Conservation (phyloP, 2,329 filamentous ascomycete genomes). For the Aspergillus terreus region DNA sequence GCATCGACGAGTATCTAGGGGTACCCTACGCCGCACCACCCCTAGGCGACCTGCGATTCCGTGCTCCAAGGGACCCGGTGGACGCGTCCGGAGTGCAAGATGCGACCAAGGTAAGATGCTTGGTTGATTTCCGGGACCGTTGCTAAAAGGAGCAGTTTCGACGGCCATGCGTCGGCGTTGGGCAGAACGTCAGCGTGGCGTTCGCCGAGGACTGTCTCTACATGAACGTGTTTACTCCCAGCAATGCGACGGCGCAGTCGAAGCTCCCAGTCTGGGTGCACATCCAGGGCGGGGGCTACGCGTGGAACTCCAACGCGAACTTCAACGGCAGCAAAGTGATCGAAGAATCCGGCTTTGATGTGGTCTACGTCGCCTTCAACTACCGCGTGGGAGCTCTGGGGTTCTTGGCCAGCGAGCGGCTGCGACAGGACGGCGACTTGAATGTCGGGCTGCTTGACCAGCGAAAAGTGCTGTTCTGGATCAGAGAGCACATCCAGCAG, state of each 20-base stretch:
- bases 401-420: slow-evolving; percentile 57
- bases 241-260: slow-evolving; percentile 30
- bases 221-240: slow-evolving; percentile 32
- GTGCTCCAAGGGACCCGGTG: slow-evolving; percentile 58
- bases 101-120: slow-evolving; percentile 36
- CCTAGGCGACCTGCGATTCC: slow-evolving; percentile 59
- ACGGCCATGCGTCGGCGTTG: slow-evolving; percentile 60
- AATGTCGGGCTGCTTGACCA: slow-evolving; percentile 65
- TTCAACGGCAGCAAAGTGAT: slow-evolving; percentile 58
- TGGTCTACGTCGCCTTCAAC: slow-evolving; percentile 68
- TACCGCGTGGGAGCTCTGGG: slow-evolving; percentile 64
- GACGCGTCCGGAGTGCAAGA: slow-evolving; percentile 35
- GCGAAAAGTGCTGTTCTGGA: slow-evolving; percentile 58
- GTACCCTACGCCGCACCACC: slow-evolving; percentile 68
- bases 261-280: slow-evolving; percentile 60
- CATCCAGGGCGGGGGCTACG: slow-evolving; percentile 59
- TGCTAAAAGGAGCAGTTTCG: slow-evolving; percentile 17
- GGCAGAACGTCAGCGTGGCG: slow-evolving; percentile 58
- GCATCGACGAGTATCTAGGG: slow-evolving; percentile 66
- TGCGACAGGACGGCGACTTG: slow-evolving; percentile 54
- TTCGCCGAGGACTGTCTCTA: slow-evolving; percentile 35
- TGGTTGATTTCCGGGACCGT: neutral
- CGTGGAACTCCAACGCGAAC: slow-evolving; percentile 48
- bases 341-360: slow-evolving; percentile 51
- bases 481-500: slow-evolving; percentile 53